A percentile compares a stretch with the other conserved stretches of the same genome.
phyloP scores from a whole-genome alignment of 208 protist genomes.

The Trichomonas tenax region DNA sequence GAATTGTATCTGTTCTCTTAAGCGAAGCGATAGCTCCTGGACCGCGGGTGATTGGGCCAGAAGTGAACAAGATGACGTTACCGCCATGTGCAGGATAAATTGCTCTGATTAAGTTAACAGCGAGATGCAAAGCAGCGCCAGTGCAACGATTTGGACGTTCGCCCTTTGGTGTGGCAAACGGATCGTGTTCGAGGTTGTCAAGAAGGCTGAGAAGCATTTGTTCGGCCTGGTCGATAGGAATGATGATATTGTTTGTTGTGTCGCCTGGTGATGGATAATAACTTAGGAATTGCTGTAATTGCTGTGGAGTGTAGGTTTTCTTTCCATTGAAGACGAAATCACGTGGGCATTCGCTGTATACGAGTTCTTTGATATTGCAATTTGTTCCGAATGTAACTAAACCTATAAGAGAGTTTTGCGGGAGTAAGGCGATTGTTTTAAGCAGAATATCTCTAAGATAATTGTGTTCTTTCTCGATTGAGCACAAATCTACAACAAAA shows the following conservation, averaged over 20 bases:
- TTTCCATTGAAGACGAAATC: constrained; percentile 57
- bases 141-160: background rate
- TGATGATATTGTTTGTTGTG: background rate
- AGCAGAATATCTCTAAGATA: constrained; percentile 68
- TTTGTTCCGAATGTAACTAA: constrained; percentile 85
- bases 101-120: background rate
- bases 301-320: constrained; percentile 28
- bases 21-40: constrained; percentile 54
- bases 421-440: constrained; percentile 66
- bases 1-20: constrained; percentile 73
- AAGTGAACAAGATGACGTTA: background rate
- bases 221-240: background rate
- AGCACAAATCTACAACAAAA: constrained; percentile 86
- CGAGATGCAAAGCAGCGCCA: background rate
- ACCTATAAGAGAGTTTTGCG: constrained; percentile 68
- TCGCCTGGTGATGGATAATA: background rate
- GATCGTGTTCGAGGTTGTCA: background rate
- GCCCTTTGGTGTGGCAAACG: background rate
- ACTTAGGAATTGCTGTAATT: background rate
- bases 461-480: constrained; percentile 45
- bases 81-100: background rate
- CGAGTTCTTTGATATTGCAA: constrained; percentile 64
- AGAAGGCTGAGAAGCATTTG: background rate
- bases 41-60: background rate
- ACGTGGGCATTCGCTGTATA: constrained; percentile 47